Percentiles rank a stretch among this genome's conserved stretches.
Conservation (phyloP, 2,329 filamentous ascomycete species). For the Thyridium curvatum region DNA sequence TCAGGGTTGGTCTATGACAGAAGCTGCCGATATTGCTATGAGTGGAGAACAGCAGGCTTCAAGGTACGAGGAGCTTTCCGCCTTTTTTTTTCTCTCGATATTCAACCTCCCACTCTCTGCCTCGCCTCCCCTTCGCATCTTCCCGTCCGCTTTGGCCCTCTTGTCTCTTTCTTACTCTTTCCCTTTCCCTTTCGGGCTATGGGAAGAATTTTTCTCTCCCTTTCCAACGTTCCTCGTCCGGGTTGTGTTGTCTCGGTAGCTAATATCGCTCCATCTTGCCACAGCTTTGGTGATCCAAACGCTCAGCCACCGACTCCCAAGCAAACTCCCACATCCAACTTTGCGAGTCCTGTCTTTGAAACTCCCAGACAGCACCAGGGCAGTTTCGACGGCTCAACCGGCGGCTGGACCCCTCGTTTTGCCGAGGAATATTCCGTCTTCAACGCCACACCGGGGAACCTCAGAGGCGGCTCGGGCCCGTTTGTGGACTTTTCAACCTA, state of each 20-base stretch:
- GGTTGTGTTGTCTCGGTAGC: constrained; percentile 10
- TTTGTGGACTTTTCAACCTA: constrained; percentile 37
- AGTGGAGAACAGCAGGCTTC: constrained; percentile 51
- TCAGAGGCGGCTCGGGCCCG: constrained; percentile 35
- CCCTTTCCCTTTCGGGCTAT: too few relatives aligned
- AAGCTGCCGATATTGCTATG: constrained; percentile 45
- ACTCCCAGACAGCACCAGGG: constrained; percentile 45
- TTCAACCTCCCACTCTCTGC: neutral
- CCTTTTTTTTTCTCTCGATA: constrained; percentile 2
- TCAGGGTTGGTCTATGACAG: neutral
- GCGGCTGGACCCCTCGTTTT: constrained; percentile 54
- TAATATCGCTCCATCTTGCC: constrained; percentile 10
- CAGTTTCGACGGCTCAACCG: constrained; percentile 37
- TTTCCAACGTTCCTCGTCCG: constrained; percentile 2
- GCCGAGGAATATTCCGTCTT: constrained; percentile 61
- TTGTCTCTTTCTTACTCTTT: constrained; percentile 7
- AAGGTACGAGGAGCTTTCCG: constrained; percentile 33
- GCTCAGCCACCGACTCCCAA: constrained; percentile 54
- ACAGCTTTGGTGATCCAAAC: constrained; percentile 60
- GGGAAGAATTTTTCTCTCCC: too few relatives aligned
- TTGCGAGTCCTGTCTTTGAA: constrained; percentile 50
- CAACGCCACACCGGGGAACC: constrained; percentile 55
- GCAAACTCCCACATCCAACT: constrained; percentile 46
- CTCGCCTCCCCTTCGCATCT: constrained; percentile 1
- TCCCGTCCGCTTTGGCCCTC: neutral